Base-by-base conservation (phyloP, 2,329 filamentous ascomycete genomes). In the Lasiodiplodia theobromae region DNA sequence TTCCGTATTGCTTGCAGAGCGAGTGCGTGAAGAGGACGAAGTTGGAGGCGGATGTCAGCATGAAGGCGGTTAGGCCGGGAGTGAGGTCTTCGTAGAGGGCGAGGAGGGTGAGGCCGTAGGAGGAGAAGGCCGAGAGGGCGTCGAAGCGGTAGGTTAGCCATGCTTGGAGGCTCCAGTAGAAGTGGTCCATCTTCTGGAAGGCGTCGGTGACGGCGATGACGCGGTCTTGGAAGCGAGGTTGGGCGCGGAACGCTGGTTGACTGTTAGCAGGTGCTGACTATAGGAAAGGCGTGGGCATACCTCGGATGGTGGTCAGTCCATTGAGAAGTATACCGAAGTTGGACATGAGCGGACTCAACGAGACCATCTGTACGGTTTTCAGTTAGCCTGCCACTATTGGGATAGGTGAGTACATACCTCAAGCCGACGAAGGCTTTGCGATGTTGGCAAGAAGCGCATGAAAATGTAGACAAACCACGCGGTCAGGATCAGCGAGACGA, bases 141-240 rank as follows among this genome's bases (percentile, higher is more conserved):
- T 93, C 90, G 68, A 96, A 95, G 14, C 94, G 89, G 74, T 91
- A 93, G 77, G 90, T 89, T 2, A 97, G 84, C 94, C 94, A 97
- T 8, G 89, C 88, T 72, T 96, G 93, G 53, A 96, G 85, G 69
- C 90, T 92, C 82, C 94, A 97, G 81, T 96, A 97, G 81, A 97
- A 97, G 77, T 97, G 94, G 74, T 97, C 94, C 86, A 97, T 96
- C 76, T 93, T 93, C 77, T 97, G 94, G 76, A 97, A 97, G 21
- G 89, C 89, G 75, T 97, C 94, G 0, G 94, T 93, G 0, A 94
- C 93, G 2, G 86, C 83, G 40, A 97, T 90, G 65, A 96, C 92
- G 63, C 90, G 87, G 70, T 89, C 87, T 75, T 96, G 93, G 75
- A 97, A 97, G 65, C 91, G 89, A 4, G 86, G 82, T 73, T 97